A percentile compares a stretch with the other conserved stretches of the same genome.
phyloP scores from a whole-genome alignment of 169 alveolate genomes.

The Plasmodium yoelii region DNA sequence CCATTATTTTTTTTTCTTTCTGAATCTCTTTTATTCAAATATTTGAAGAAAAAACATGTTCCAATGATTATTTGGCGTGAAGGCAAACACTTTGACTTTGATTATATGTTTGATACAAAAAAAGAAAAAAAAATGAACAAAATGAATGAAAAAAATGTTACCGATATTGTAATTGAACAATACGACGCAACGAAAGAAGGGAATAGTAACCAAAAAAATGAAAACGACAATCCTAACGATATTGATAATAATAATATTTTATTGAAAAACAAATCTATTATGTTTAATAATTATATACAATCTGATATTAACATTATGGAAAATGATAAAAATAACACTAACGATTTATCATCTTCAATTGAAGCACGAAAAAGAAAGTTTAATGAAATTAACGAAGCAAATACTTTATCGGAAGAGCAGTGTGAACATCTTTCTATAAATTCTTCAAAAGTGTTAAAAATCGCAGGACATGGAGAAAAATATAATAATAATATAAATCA shows the following conservation, averaged over 20 bases:
- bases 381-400: not conserved
- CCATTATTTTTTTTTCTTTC: slow-evolving; percentile 49
- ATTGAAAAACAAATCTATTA: no score
- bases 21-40: slow-evolving; percentile 11
- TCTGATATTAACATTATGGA: no score
- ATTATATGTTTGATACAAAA: not conserved
- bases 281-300: no score
- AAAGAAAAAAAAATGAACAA: not conserved
- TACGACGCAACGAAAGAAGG: not conserved
- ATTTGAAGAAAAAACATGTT: slow-evolving; percentile 9
- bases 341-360: not conserved
- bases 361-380: slow-evolving; percentile 3
- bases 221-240: not conserved
- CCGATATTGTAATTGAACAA: not conserved
- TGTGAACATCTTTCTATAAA: no score
- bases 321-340: no score
- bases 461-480: no score
- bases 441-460: no score
- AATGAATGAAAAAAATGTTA: not conserved
- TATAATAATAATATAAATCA: no score
- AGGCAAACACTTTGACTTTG: not conserved
- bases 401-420: not conserved
- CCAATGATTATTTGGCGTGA: slow-evolving; percentile 17
- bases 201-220: not conserved
- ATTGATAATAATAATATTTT: not conserved